These are phyloP conservation scores for Stephanodiscus minutulus DNA, from an alignment of 108 stramenopile genomes.

Conservation along the genomic window DNA sequence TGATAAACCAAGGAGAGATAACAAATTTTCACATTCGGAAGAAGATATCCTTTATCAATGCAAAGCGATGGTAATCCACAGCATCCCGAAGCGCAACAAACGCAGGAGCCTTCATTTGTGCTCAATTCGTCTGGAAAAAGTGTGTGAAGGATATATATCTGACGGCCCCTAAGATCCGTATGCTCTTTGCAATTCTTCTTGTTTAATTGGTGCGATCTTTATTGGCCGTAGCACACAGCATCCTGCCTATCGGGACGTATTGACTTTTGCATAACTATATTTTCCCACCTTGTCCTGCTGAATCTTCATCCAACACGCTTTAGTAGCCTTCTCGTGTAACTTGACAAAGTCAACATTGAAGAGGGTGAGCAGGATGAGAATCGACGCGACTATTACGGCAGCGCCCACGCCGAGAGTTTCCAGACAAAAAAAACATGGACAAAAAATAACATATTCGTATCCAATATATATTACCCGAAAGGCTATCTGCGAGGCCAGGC, in stretches of 20 bases:
- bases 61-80: too few species aligned
- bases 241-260: too few species aligned
- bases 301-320: conserved; percentile 8
- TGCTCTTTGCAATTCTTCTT: not conserved
- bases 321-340: conserved; percentile 17
- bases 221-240: not conserved
- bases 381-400: not conserved
- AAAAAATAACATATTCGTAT: conserved; percentile 15
- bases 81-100: too few species aligned
- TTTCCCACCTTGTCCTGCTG: conserved; percentile 1
- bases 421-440: conserved; percentile 10
- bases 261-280: not conserved
- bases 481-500: conserved; percentile 18
- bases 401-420: conserved; percentile 18
- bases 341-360: conserved; percentile 37
- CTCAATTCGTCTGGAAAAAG: too few species aligned
- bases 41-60: too few species aligned
- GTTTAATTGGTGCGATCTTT: not conserved
- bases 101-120: too few species aligned
- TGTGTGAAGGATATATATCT: too few species aligned
- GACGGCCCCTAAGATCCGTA: too few species aligned
- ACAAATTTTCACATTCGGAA: too few species aligned
- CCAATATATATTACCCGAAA: conserved; percentile 39
- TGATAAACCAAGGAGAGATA: too few species aligned
- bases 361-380: conserved; percentile 23